Base-by-base conservation (phyloP, 495 filamentous ascomycete genomes). In the Penicillium riverlandense region DNA sequence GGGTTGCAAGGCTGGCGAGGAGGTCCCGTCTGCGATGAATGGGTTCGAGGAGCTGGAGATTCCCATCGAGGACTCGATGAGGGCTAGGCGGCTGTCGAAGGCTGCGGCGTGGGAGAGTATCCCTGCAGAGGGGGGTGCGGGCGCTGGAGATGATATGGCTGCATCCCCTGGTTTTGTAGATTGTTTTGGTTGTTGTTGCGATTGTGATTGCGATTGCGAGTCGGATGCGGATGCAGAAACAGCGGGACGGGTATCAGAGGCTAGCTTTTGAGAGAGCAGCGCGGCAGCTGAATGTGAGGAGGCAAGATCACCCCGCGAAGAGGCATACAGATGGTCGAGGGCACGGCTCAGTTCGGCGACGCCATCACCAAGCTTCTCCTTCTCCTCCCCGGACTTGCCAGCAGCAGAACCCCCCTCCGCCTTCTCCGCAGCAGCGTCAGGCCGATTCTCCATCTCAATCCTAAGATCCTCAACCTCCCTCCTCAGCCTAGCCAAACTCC, bases 31-130 rank as follows among this genome's bases (percentile, higher is more conserved):
- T 39, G 77, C 75, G 11, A 84, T 56, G 41, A 85, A 78, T 7
- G 85, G 76, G 49, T 87, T 77, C 5, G 77, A 73, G 6, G 81
- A 74, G 10, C 78, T 81, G 10, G 77, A 82, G 34, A 96, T 75
- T 11, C 94, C 94, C 37, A 97, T 78, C 2, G 82, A 77, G 39
- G 80, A 81, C 65, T 99, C 92, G 29, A 99, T 70, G 7, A 83
- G 55, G 0, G 83, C 68, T 4, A 99, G 74, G 5, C 92, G 82
- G 29, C 75, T 70, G 58, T 96, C 92, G 48, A 97, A 95, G 44
- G 91, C 86, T 16, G 90, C 87, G 6, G 88, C 87, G 55, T 87
- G 85, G 13, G 83, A 78, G 10, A 96, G 75, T 13, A 84, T 66
- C 57, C 38, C 85, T 66, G 48, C 72, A 0, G 22, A 22, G 66